Conservation (phyloP, 2,329 filamentous ascomycete species). For the Paraphoma chrysanthemicola region DNA sequence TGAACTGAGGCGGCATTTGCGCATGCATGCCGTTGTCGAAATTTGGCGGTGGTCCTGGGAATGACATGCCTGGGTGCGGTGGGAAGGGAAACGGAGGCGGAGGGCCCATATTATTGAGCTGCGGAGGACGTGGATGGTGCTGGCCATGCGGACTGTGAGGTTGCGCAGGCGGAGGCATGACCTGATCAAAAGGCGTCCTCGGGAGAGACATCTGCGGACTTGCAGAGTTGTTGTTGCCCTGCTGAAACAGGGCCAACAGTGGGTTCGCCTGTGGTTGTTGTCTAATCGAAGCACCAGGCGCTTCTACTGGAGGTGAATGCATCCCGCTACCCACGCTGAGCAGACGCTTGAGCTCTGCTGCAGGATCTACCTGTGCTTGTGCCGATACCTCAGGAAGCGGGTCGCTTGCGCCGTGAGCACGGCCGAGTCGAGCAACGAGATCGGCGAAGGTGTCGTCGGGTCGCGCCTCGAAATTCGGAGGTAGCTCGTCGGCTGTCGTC, state of each 20-base stretch:
- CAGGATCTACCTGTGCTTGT: slow-evolving; percentile 50
- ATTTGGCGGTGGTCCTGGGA: slow-evolving; percentile 26
- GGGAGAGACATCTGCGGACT: slow-evolving; percentile 25
- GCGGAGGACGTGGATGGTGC: slow-evolving; percentile 61
- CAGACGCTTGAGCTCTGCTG: slow-evolving; percentile 60
- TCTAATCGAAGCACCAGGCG: slow-evolving; percentile 38
- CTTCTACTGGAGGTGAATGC: slow-evolving; percentile 43
- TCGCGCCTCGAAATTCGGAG: slow-evolving; percentile 10
- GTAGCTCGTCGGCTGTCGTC: slow-evolving; percentile 31
- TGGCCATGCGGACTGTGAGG: slow-evolving; percentile 63
- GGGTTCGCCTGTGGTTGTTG: slow-evolving; percentile 47
- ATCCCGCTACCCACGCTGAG: slow-evolving; percentile 53
- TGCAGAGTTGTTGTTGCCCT: slow-evolving; percentile 25
- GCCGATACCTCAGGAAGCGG: slow-evolving; percentile 39
- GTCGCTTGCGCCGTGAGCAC: slow-evolving; percentile 34
- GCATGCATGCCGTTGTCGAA: slow-evolving; percentile 32
- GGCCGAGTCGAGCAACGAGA: slow-evolving; percentile 39
- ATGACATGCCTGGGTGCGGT: slow-evolving; percentile 44
- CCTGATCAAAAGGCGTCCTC: slow-evolving; percentile 63
- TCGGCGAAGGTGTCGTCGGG: slow-evolving; percentile 35
- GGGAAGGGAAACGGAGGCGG: slow-evolving; percentile 59
- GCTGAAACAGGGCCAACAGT: slow-evolving; percentile 63
- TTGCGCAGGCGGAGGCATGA: slow-evolving; percentile 57
- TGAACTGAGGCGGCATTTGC: slow-evolving; percentile 29
- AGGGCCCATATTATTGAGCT: slow-evolving; percentile 55